phyloP scores from a whole-genome alignment of 2,329 filamentous ascomycete genomes.

The Parascedosporium putredinis region DNA sequence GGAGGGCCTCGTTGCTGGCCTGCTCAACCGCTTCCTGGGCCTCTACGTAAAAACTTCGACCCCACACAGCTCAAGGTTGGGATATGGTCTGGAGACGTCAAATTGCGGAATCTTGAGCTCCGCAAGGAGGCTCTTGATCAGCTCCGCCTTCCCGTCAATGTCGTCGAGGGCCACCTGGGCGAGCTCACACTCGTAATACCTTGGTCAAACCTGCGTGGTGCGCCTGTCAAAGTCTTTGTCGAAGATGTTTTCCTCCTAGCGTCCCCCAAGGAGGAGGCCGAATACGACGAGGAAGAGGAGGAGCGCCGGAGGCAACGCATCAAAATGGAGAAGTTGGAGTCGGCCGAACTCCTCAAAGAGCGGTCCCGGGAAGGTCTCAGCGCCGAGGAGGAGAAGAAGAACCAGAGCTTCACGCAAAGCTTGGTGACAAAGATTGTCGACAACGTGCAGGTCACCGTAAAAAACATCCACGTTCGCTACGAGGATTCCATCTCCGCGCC shows the following conservation, averaged over 20 bases:
- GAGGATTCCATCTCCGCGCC: conserved; percentile 94
- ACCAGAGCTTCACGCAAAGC: conserved; percentile 94
- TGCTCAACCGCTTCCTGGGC: conserved; percentile 98
- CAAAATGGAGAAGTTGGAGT: conserved; percentile 98
- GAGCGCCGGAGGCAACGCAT: conserved; percentile 75
- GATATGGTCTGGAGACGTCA: conserved; percentile 98
- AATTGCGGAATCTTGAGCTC: conserved; percentile 83
- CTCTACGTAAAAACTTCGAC: conserved; percentile 99
- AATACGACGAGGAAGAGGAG: conserved; percentile 89
- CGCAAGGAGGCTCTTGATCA: conserved; percentile 93
- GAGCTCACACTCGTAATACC: conserved; percentile 87
- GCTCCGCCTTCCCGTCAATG: conserved; percentile 90
- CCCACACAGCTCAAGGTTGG: conserved; percentile 95
- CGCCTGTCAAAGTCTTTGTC: conserved; percentile 88
- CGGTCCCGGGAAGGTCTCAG: conserved; percentile 86
- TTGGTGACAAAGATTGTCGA: conserved; percentile 94
- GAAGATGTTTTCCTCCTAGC: conserved; percentile 95
- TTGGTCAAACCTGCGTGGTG: conserved; percentile 92
- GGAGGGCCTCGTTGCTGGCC: conserved; percentile 89
- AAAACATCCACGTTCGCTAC: conserved; percentile 97
- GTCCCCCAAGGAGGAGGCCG: conserved; percentile 87
- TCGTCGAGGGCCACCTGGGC: conserved; percentile 88
- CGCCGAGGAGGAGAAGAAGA: conserved; percentile 91
- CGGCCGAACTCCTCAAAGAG: conserved; percentile 88
- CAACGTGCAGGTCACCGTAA: conserved; percentile 94